Base-by-base conservation (phyloP, 345 rosid species). In the Lepidium didymum region DNA sequence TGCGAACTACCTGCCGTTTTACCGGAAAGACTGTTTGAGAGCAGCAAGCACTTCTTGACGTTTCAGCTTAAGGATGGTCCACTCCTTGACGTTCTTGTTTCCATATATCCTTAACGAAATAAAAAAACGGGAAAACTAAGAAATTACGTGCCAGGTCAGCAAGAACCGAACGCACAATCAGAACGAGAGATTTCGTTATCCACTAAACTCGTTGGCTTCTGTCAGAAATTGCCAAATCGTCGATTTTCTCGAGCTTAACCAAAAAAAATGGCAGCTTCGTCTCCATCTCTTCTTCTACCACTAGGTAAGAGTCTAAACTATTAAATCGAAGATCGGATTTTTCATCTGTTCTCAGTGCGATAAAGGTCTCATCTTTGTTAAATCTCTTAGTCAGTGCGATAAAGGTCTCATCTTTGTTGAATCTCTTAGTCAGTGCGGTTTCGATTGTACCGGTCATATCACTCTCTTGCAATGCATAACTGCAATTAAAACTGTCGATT, bases 101-200 rank as follows among this genome's bases (percentile, higher is more conserved):
- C 13, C 1, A 10, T 3, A 54, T 31, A 36, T 44, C 57, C 13
- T 3, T 11, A 47, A 23, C 5, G 29, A 47, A 62, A 15, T 0
- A 27, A 15, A 44, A 15, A 27, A 11, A 12, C 2, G 27, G 15
- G 13, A 25, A 6, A 45, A n/a, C 8, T 0, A 10, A 18, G 10
- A 13, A 67, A 53, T 4, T 8, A 16, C 8, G 51, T n/a, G 68
- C 73, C 79, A 75, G 35, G 51, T 69, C 77, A 78, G 79, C 73
- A 49, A 45, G 43, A 61, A 57, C 64, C 21, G 27, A 72, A 41
- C 64, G 10, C 56, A 56, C 37, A 56, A 70, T 52, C 46, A 15
- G 56, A 53, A 67, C 40, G 8, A 58, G 41, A 64, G 80, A 78
- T 85, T 74, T 87, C 83, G 82, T 85, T 85, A 85, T 87, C 93